Evolutionary conservation across 805 yeast species (phyloP).

Genomic region (Lipomyces lipofer): DNA sequence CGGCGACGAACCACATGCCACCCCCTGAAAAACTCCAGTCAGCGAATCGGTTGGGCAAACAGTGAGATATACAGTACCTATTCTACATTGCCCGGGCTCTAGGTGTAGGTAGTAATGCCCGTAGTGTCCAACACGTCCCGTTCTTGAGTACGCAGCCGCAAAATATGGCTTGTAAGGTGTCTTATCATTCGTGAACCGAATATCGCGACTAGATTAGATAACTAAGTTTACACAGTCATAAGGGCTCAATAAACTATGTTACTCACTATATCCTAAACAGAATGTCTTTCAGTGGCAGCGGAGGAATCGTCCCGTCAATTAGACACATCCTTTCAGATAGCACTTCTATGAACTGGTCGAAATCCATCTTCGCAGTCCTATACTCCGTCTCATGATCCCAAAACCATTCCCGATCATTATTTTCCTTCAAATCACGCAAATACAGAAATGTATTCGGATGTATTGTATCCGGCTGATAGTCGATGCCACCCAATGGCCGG

Average conservation of each 20-base stretch:
- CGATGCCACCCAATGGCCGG: constrained; percentile 16
- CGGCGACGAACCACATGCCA: constrained; percentile 30
- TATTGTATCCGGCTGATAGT: constrained; percentile 8
- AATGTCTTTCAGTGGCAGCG: constrained; percentile 30
- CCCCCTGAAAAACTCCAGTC: constrained; percentile 1
- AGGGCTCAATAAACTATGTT: no score
- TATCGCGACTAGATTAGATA: constrained; percentile 28
- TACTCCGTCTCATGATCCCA: constrained; percentile 32
- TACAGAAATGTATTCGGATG: constrained; percentile 31
- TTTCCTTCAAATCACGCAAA: constrained; percentile 21
- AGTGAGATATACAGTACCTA: constrained; percentile 1
- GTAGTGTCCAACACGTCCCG: constrained; percentile 31
- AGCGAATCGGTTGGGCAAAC: not conserved
- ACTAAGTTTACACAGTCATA: no score
- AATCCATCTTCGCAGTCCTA: constrained; percentile 29
- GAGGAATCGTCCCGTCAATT: constrained; percentile 30
- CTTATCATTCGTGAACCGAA: constrained; percentile 30
- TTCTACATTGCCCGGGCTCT: constrained; percentile 25
- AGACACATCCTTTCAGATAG: constrained; percentile 15
- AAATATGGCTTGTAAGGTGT: constrained; percentile 33
- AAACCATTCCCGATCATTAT: constrained; percentile 35
- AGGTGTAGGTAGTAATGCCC: constrained; percentile 33
- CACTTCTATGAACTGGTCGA: constrained; percentile 30
- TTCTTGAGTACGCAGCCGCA: constrained; percentile 32
- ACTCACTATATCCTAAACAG: constrained; percentile 29